Conservation (phyloP, 179 eudicot genomes). For the Patellifolia procumbens region DNA sequence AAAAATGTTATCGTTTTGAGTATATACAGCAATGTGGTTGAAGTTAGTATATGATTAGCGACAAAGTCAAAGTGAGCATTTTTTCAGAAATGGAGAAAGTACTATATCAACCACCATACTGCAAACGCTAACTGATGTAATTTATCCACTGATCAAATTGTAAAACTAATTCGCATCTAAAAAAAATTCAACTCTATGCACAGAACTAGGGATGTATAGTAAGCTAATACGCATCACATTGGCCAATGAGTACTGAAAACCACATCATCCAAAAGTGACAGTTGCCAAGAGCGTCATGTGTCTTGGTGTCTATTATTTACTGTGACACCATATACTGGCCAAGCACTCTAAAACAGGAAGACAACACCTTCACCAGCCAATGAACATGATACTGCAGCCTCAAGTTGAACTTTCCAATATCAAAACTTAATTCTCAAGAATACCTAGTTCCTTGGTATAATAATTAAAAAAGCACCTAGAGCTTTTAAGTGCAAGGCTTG, state of each 20-base stretch:
- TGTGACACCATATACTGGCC: neutral
- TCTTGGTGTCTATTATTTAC: neutral
- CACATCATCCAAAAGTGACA: neutral
- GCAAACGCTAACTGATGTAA: neutral
- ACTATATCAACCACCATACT: neutral
- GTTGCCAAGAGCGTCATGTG: neutral
- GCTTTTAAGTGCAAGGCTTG: neutral
- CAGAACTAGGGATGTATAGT: neutral
- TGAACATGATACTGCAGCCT: neutral
- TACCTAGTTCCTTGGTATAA: neutral
- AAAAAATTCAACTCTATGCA: neutral
- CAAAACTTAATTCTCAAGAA: neutral
- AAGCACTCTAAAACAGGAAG: constrained; percentile 3
- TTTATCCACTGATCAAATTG: neutral
- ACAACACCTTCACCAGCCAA: neutral
- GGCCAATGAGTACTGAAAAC: neutral
- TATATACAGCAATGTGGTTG: too few relatives aligned
- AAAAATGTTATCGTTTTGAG: too few relatives aligned
- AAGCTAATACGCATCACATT: neutral
- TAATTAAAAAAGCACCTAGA: neutral
- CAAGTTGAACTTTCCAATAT: neutral
- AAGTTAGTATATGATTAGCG: too few relatives aligned
- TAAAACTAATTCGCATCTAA: neutral
- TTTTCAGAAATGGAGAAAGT: too few relatives aligned
- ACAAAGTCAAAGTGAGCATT: too few relatives aligned